Evolutionary conservation across 2,329 filamentous ascomycete species (phyloP), one percentile per base, ranked within the genome.

Genomic region (Monosporascus sp.): DNA sequence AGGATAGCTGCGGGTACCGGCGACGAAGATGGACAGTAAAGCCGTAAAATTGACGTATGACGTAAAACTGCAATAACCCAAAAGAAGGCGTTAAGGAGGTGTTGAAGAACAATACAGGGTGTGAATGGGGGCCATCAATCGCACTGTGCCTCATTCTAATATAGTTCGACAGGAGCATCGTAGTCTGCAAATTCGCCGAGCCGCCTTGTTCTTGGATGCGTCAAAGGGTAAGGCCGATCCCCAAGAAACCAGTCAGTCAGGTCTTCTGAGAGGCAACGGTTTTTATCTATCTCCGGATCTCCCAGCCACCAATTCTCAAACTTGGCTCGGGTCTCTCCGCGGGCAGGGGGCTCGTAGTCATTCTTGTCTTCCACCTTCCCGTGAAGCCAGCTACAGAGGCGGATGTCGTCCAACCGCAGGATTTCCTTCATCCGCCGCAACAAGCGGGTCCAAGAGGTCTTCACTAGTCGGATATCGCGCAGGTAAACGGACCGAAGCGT

Each of bases 381-480:
- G 31, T 34, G 31, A 34, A 34, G 9, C 31, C 31, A 34, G 45
- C 34, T 37, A 11, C 34, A 37, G 17, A 49, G 3, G 36, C 47
- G 17, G 11, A 49, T 49, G 18, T 49, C n/a, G 11, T 50, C 37
- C n/a, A 50, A 27, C 37, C 15, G 41, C 38, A 50, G 34, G 17
- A 7, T 25, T 15, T 42, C 15, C 25, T 50, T 50, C 48, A 50
- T 50, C 22, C 27, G 36, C 25, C 37, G 37, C 7, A 50, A 25
- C 27, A 50, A 39, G 18, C 48, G 48, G 3, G 48, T 50, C 48
- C 48, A 50, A 5, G 48, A 50, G 9, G 48, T 50, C 20, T 24
- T 44, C 17, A 20, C 31, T 17, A 50, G 48, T 17, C 22, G 24
- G 24, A 37, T 42, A 31, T 50, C 24, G 15, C 37, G 37, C 22